Evolutionary conservation across 352 stramenopile species (phyloP).

Genomic region (Globisporangium emineosum): DNA sequence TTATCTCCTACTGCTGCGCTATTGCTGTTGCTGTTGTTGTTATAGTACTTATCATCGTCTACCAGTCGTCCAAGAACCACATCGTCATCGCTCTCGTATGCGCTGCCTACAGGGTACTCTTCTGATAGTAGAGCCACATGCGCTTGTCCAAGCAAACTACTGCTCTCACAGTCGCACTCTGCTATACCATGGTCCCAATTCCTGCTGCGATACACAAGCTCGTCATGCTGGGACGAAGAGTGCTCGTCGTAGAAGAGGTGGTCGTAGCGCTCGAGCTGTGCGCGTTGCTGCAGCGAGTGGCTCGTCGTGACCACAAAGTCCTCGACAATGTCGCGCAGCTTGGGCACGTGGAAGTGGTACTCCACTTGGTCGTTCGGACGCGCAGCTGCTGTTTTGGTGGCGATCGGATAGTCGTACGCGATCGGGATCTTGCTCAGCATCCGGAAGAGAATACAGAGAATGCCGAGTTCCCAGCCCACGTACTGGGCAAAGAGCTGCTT

Average conservation of each 20-base stretch:
- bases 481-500: conserved; percentile 8
- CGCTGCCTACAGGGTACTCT: not conserved
- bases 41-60: not conserved
- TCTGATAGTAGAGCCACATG: conserved; percentile 1
- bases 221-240: not conserved
- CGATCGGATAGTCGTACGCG: conserved; percentile 3
- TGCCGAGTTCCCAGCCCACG: conserved; percentile 13
- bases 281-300: conserved; percentile 12
- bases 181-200: not conserved
- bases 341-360: conserved; percentile 9
- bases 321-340: conserved; percentile 9
- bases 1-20: not conserved
- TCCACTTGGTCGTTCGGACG: not conserved
- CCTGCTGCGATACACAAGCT: not conserved
- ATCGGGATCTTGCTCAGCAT: conserved; percentile 16
- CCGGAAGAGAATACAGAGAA: not conserved
- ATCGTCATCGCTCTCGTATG: not conserved
- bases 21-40: not conserved
- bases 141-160: not conserved
- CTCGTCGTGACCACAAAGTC: conserved; percentile 15
- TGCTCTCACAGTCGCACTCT: conserved; percentile 1
- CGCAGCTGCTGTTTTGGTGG: not conserved
- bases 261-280: conserved; percentile 15
- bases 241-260: conserved; percentile 12
- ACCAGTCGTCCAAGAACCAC: not conserved